Evolutionary conservation across 495 filamentous ascomycete genomes (phyloP), one percentile per base, ranked within the genome.

Genomic region (Extremus antarcticus): DNA sequence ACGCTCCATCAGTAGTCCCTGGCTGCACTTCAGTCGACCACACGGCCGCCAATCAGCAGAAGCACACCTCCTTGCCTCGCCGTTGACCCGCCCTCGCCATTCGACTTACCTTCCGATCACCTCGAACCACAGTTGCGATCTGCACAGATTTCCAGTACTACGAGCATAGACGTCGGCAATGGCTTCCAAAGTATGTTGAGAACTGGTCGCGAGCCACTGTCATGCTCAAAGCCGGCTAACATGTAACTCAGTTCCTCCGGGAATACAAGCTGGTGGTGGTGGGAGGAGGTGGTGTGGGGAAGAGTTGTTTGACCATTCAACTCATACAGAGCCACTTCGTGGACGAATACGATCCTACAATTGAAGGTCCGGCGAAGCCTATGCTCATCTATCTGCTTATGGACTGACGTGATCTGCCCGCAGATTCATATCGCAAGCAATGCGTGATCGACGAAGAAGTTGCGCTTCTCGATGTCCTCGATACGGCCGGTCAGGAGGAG

Each of bases 361-460:
- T 98, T 66, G 92, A 98, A 85, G 92, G 92, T 96, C 71, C 61
- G 82, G n/a, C n/a, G n/a, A n/a, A n/a, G n/a, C n/a, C n/a, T n/a
- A n/a, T n/a, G n/a, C n/a, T n/a, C n/a, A n/a, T n/a, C n/a, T n/a
- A n/a, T n/a, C n/a, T n/a, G n/a, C 35, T 39, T n/a, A 39, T 39
- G 35, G n/a, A 39, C 35, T 39, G n/a, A 39, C 35, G n/a, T n/a
- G 35, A 9, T n/a, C n/a, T 39, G 9, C 9, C 47, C 53, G 50
- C 71, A 98, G 92, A 98, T 70, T 97, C 92, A 57, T 98, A 98
- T 76, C 91, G 92, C 72, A 98, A 98, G 83, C 91, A 97, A 79
- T 97, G 94, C 68, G 83, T 94, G 53, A 94, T 98, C 70, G 92
- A 98, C 68, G 92, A 96, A 63, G 92, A 97, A 71, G 88, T 96